phyloP scores from a whole-genome alignment of 495 filamentous ascomycete species.

The Amorphotheca resinae region DNA sequence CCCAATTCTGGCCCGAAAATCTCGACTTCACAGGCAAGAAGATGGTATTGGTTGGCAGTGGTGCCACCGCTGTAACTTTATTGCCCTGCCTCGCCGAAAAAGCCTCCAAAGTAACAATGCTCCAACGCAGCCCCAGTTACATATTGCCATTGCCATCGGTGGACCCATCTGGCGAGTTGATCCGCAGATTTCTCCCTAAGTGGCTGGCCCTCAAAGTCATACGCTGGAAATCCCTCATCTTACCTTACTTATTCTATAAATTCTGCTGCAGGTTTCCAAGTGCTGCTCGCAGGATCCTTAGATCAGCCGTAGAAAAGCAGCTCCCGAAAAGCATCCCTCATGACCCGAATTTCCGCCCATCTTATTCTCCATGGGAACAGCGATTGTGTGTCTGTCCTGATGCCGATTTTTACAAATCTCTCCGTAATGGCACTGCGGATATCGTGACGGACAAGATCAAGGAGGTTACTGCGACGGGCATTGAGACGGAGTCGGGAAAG shows the following conservation, averaged over 20 bases:
- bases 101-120: constrained; percentile 39
- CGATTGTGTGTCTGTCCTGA: constrained; percentile 59
- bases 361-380: constrained; percentile 64
- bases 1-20: constrained; percentile 49
- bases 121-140: constrained; percentile 46
- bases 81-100: constrained; percentile 37
- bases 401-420: constrained; percentile 56
- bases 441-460: constrained; percentile 60
- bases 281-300: constrained; percentile 34
- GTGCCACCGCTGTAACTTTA: constrained; percentile 45
- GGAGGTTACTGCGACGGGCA: constrained; percentile 44
- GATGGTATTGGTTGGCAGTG: constrained; percentile 43
- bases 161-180: constrained; percentile 22
- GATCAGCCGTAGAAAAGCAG: constrained; percentile 26
- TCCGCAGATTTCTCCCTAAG: constrained; percentile 31
- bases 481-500: constrained; percentile 44
- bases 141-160: constrained; percentile 38
- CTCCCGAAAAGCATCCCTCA: constrained; percentile 42
- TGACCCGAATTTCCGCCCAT: constrained; percentile 59
- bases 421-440: constrained; percentile 43
- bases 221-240: constrained; percentile 21
- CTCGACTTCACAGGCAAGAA: constrained; percentile 37
- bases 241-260: constrained; percentile 26
- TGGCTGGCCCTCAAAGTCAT: constrained; percentile 26
- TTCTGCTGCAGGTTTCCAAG: constrained; percentile 46